Base-by-base conservation (phyloP, 2,329 filamentous ascomycete genomes). In the Botrytis fragariae region DNA sequence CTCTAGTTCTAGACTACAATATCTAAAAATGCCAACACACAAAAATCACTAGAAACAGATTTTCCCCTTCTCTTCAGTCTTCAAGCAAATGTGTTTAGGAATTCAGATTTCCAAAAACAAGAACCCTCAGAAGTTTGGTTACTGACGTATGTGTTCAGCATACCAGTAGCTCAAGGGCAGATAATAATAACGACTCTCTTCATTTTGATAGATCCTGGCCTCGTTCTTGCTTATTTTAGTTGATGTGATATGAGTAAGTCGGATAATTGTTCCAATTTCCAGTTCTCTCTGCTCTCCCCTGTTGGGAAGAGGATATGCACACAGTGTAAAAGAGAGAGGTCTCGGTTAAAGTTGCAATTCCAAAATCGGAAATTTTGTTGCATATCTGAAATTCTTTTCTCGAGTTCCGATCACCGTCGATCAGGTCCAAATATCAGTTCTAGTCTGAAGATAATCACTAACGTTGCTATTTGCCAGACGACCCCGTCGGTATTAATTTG, bases 401-500 rank as follows among this genome's bases (percentile, higher is more conserved):
- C 18, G 0, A 32, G 10, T 10, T 44, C 14, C 18, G 25, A 20
- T 63, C 9, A 29, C 20, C 39, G 10, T 44, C 37, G 39, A 44
- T 22, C 18, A 63, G 16, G 18, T 29, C n/a, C 8, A 22, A 14
- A 32, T 22, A 20, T 5, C 0, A 22, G 2, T 44, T 29, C 16
- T 32, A 6, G 14, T 20, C 3, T 44, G 37, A 59, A 32, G 16
- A 35, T 16, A 7, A 35, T n/a, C 48, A n/a, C 48, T 8, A n/a
- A 54, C 0, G 10, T 25, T 51, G 45, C 0, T 12, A 12, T 51
- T 5, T 5, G 4, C 4, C 4, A 25, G 10, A 14, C 4, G 22
- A 12, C 25, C 1, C 1, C 5, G 5, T 7, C 16, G 5, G 48
- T 54, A 54, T n/a, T 16, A 16, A 16, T 16, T 2, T 35, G 8